Percentiles rank a stretch among this genome's conserved stretches.
phyloP scores from a whole-genome alignment of 2,329 filamentous ascomycete species.

The Rutstroemia sp. region DNA sequence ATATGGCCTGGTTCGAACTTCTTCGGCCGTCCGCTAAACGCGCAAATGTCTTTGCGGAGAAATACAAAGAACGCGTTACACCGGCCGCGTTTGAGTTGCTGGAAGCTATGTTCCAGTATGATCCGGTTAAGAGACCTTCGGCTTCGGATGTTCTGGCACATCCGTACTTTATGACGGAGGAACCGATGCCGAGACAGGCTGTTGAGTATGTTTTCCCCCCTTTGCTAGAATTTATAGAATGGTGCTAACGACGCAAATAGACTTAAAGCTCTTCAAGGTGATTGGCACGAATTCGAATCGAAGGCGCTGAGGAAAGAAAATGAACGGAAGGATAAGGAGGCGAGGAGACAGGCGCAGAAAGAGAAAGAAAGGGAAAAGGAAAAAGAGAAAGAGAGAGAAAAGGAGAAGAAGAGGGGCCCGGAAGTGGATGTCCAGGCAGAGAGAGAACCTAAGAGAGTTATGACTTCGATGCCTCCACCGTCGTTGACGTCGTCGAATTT shows the following conservation, averaged over 20 bases:
- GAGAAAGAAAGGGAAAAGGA: slow-evolving; percentile 20
- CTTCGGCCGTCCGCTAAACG: slow-evolving; percentile 70
- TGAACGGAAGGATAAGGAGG: slow-evolving; percentile 51
- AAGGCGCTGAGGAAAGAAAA: slow-evolving; percentile 90
- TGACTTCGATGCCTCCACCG: slow-evolving; percentile 13
- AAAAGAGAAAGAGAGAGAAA: slow-evolving; percentile 22
- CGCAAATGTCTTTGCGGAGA: slow-evolving; percentile 70
- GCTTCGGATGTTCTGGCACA: slow-evolving; percentile 81
- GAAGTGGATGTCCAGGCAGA: slow-evolving; percentile 17
- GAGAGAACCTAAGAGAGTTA: slow-evolving; percentile 24
- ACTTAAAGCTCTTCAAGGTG: slow-evolving; percentile 73
- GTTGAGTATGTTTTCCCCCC: slow-evolving; percentile 68
- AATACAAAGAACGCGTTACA: slow-evolving; percentile 71
- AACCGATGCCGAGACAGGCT: slow-evolving; percentile 69
- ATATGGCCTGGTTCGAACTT: slow-evolving; percentile 96
- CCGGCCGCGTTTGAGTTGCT: slow-evolving; percentile 78
- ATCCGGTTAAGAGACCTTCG: slow-evolving; percentile 74
- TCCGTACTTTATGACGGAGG: slow-evolving; percentile 79
- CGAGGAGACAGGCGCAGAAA: slow-evolving; percentile 25
- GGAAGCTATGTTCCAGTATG: slow-evolving; percentile 78
- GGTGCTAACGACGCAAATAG: slow-evolving; percentile 30
- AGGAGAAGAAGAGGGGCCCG: slow-evolving; percentile 25
- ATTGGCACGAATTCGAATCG: slow-evolving; percentile 98
- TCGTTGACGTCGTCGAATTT: background rate
- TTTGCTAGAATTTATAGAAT: background rate